Evolutionary conservation across 1,139 yeast genomes (phyloP).

Genomic region (Yamadazyma sp.): DNA sequence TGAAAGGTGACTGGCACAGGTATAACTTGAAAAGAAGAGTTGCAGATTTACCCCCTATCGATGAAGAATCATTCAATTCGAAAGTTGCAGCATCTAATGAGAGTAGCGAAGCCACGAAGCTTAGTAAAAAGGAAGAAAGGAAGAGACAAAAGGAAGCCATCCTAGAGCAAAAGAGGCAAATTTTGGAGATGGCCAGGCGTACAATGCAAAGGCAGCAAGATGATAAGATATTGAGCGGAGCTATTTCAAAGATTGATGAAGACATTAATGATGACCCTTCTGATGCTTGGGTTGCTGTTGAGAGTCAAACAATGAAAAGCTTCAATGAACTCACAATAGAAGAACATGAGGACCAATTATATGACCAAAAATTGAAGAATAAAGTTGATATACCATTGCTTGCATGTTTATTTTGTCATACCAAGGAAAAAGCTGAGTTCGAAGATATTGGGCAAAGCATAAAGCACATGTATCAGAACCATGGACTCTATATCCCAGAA

Average conservation of each 20-base stretch:
- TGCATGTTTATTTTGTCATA: slow-evolving; percentile 75
- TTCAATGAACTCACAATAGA: slow-evolving; percentile 27
- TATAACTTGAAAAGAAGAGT: slow-evolving; percentile 62
- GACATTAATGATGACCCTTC: slow-evolving; percentile 6
- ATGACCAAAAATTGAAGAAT: slow-evolving; percentile 56
- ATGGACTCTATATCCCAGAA: slow-evolving; percentile 89
- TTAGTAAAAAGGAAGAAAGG: slow-evolving; percentile 64
- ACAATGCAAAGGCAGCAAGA: slow-evolving; percentile 35
- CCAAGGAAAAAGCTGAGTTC: slow-evolving; percentile 40
- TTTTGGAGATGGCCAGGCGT: slow-evolving; percentile 60
- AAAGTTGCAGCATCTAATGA: slow-evolving; percentile 39
- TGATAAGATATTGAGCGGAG: slow-evolving; percentile 20
- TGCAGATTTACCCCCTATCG: slow-evolving; percentile 57
- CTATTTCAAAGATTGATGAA: slow-evolving; percentile 4
- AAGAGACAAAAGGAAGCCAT: slow-evolving; percentile 64
- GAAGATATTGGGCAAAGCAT: slow-evolving; percentile 58
- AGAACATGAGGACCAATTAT: slow-evolving; percentile 49
- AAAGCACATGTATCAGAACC: slow-evolving; percentile 71
- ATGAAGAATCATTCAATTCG: slow-evolving; percentile 45
- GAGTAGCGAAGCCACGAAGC: slow-evolving; percentile 24
- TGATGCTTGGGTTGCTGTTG: slow-evolving; percentile 12
- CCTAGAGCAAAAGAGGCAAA: slow-evolving; percentile 58
- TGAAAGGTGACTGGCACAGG: slow-evolving; percentile 77
- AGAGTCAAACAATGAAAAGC: slow-evolving; percentile 15
- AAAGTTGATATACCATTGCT: slow-evolving; percentile 71